Conservation (phyloP, 768 basidiomycete species). For the Podaxis pistillaris region DNA sequence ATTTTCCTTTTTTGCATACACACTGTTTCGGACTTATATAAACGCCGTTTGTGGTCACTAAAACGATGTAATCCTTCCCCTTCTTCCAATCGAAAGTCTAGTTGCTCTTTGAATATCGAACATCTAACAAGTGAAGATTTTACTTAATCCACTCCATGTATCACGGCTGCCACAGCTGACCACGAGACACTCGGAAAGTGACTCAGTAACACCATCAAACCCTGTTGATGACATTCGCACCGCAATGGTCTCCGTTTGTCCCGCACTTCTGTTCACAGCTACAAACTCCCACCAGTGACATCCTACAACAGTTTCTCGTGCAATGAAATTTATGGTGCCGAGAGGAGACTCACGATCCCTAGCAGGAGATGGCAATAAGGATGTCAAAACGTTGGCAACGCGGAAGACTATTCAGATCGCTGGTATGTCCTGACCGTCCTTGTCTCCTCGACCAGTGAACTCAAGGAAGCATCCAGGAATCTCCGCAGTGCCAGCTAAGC, state of each 20-base stretch:
- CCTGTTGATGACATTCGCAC: neutral
- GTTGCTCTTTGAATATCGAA: too few relatives aligned
- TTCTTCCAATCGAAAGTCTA: too few relatives aligned
- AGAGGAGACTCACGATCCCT: neutral
- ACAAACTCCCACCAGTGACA: neutral
- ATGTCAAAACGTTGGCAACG: neutral
- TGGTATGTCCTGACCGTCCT: neutral
- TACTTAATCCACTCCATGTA: too few relatives aligned
- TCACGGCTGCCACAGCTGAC: neutral
- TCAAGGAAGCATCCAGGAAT: conserved; percentile 7
- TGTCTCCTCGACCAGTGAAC: neutral
- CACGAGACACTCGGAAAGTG: too few relatives aligned
- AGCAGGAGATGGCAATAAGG: neutral
- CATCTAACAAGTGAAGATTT: too few relatives aligned
- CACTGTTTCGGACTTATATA: too few relatives aligned
- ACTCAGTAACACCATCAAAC: neutral
- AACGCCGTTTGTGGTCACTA: too few relatives aligned
- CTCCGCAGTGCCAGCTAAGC: conserved; percentile 4
- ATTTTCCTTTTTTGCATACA: too few relatives aligned
- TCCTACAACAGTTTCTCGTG: neutral
- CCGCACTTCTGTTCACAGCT: neutral
- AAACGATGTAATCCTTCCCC: too few relatives aligned
- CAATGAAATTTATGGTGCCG: neutral
- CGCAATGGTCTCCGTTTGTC: neutral
- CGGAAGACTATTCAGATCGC: neutral